Base-by-base conservation (phyloP, 2,329 filamentous ascomycete species). In the Aspergillus sp. region DNA sequence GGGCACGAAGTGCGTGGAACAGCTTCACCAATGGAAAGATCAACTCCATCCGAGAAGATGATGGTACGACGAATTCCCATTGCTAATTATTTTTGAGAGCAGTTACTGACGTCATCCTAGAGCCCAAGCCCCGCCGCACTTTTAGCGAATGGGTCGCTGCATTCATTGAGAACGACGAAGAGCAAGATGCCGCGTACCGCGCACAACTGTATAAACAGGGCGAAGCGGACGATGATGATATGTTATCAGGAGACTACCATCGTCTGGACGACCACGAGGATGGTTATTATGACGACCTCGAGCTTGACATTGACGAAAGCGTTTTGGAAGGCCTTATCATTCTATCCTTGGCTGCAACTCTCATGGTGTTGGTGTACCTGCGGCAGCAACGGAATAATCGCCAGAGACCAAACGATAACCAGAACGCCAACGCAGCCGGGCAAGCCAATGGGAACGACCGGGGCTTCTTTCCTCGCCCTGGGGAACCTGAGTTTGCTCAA, bases 1-100 rank as follows among this genome's bases (percentile, higher is more conserved):
- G 93, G 11, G 78, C 89, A 52, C 85, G 93, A 59, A 96, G 91
- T 71, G 95, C 91, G 66, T 99, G 95, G 95, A 98, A 98, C 67
- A 92, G 89, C 0, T 79, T 98, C 62, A 96, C 91, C 0, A 86
- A 93, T 69, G 95, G 95, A n/a, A 86, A 88, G 19, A 85, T 98
- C 61, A 96, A 98, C 68, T 91, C 90, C 15, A 98, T 98, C 50
- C 88, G 90, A 67, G 91, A 96, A 63, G 93, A 97, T 62, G 89
- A 90, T 67, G 83, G 90, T 93, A 84, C 79, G 85, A 74, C n/a
- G 8, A 8, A 1, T 5, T 25, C 2, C 27, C 27, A 31, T 31
- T 11, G 9, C 27, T 31, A 11, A 31, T 31, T 46, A 19, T 21
- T 9, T 17, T 11, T 12, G 14, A 35, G 56, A 37, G 19, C 49